phyloP scores from a whole-genome alignment of 1,139 yeast genomes.

The Candida gigantensis region DNA sequence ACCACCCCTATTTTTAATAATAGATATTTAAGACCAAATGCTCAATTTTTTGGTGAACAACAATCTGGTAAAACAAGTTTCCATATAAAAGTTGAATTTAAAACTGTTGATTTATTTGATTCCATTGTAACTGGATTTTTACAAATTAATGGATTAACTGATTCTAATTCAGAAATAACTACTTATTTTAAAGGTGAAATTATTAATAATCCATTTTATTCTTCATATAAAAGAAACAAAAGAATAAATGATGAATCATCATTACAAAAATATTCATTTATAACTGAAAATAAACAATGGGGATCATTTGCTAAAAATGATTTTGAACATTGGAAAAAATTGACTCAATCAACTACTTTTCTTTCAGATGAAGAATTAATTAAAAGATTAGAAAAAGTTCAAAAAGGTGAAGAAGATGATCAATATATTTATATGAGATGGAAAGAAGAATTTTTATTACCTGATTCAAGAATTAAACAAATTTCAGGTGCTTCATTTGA shows the following conservation, averaged over 20 bases:
- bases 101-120: constrained; percentile 63
- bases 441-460: constrained; percentile 87
- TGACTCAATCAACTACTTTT: constrained; percentile 45
- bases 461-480: constrained; percentile 69
- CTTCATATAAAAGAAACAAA: constrained; percentile 1
- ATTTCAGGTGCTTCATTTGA: constrained; percentile 86
- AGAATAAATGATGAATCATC: constrained; percentile 1
- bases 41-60: constrained; percentile 68
- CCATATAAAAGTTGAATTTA: constrained; percentile 70
- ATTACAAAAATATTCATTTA: constrained; percentile 33
- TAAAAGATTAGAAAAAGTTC: constrained; percentile 31
- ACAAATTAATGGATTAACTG: constrained; percentile 78
- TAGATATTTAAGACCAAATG: constrained; percentile 60
- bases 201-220: constrained; percentile 54
- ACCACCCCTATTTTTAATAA: constrained; percentile 24
- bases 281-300: constrained; percentile 51
- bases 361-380: constrained; percentile 27
- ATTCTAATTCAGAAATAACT: constrained; percentile 71
- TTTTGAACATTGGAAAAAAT: constrained; percentile 82
- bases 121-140: constrained; percentile 75
- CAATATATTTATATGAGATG: constrained; percentile 82
- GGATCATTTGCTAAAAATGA: constrained; percentile 69
- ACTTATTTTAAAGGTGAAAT: constrained; percentile 90
- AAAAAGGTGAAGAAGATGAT: constrained; percentile 29
- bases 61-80: constrained; percentile 69